Evolutionary conservation across 1,284 basidiomycete species (phyloP).

Genomic region (Sanguinoderma infundibulare): DNA sequence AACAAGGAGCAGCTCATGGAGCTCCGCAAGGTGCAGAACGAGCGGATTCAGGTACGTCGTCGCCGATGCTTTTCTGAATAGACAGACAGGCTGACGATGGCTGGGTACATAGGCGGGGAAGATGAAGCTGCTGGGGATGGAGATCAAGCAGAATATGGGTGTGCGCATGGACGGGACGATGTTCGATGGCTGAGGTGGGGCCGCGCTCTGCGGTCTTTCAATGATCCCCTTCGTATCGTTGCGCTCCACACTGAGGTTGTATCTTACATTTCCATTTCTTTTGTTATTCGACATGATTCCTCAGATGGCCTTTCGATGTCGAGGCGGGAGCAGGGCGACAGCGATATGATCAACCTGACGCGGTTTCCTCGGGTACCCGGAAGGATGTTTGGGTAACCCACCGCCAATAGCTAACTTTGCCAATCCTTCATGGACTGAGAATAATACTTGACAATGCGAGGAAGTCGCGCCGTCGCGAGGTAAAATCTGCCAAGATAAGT

Average conservation of each 20-base stretch:
- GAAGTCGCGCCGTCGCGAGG: too few species aligned
- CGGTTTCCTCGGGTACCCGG: too few species aligned
- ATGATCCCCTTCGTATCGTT: not conserved
- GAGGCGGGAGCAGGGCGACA: too few species aligned
- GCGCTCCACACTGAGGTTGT: not conserved
- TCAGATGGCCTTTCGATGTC: too few species aligned
- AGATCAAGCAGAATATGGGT: conserved; percentile 78
- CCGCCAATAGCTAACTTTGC: too few species aligned
- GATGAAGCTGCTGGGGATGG: conserved; percentile 85
- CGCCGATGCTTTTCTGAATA: not conserved
- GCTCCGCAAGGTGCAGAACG: conserved; percentile 79
- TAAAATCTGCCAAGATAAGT: too few species aligned
- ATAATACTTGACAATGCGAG: too few species aligned
- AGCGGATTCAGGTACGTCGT: conserved; percentile 69
- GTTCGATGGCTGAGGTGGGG: conserved; percentile 46
- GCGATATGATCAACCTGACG: too few species aligned
- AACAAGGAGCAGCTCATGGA: conserved; percentile 80
- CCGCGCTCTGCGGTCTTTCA: not conserved
- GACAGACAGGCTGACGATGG: not conserved
- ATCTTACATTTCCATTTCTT: not conserved
- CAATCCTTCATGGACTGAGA: too few species aligned
- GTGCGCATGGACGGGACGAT: conserved; percentile 76
- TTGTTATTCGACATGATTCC: not conserved
- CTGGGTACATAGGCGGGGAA: conserved; percentile 60
- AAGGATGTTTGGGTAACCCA: too few species aligned